A percentile compares a stretch with the other conserved stretches of the same genome.
These are phyloP conservation scores for Mycena maculata DNA, from an alignment of 768 basidiomycete genomes.

Conservation along the genomic window DNA sequence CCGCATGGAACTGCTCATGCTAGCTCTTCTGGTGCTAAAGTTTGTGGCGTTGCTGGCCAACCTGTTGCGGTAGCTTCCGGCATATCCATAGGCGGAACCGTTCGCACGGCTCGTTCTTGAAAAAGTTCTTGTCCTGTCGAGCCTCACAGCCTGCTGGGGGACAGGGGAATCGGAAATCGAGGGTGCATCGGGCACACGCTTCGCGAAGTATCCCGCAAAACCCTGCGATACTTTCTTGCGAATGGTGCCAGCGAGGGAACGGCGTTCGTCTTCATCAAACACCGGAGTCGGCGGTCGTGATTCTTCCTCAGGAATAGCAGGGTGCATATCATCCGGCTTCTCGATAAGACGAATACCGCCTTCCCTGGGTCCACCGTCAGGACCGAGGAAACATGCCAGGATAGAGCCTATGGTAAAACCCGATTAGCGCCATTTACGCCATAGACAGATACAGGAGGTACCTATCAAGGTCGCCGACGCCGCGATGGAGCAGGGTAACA, in stretches of 20 bases:
- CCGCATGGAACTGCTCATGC: slow-evolving; percentile 64
- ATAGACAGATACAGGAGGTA: slow-evolving; percentile 43
- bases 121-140: slow-evolving; percentile 61
- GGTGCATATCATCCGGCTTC: slow-evolving; percentile 62
- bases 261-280: slow-evolving; percentile 56
- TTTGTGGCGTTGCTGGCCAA: slow-evolving; percentile 61
- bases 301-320: slow-evolving; percentile 77
- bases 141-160: slow-evolving; percentile 55
- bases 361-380: slow-evolving; percentile 90
- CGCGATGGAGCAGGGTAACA: slow-evolving; percentile 87
- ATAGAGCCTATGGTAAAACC: slow-evolving; percentile 70
- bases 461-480: slow-evolving; percentile 80
- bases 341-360: slow-evolving; percentile 89
- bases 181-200: slow-evolving; percentile 58
- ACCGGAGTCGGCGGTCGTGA: slow-evolving; percentile 57
- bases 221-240: slow-evolving; percentile 63
- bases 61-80: slow-evolving; percentile 65
- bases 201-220: slow-evolving; percentile 70
- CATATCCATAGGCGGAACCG: slow-evolving; percentile 87
- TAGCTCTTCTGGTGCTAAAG: slow-evolving; percentile 60
- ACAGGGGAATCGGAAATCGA: slow-evolving; percentile 44
- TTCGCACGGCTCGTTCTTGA: slow-evolving; percentile 70
- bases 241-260: slow-evolving; percentile 54
- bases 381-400: slow-evolving; percentile 88
- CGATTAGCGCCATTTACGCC: slow-evolving; percentile 12